phyloP scores from a whole-genome alignment of 805 yeast genomes.

The Yarrowia sp. region DNA sequence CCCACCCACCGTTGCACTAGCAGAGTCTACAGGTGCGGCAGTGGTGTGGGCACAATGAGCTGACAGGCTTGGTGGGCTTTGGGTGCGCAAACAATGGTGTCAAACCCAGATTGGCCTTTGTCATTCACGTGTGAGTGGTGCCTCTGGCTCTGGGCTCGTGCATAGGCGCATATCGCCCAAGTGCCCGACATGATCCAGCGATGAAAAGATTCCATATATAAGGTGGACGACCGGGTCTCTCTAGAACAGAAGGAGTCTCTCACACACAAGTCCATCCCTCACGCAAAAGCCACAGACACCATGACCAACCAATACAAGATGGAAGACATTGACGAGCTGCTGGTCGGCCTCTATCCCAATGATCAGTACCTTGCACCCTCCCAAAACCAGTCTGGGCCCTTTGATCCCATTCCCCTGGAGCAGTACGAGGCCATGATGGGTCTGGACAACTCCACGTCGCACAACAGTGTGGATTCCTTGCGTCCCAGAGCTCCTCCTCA shows the following conservation, averaged over 20 bases:
- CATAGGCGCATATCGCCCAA: conserved; percentile 5
- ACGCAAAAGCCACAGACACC: background rate
- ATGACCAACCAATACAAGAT: background rate
- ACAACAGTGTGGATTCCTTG: background rate
- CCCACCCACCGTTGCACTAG: conserved; percentile 6
- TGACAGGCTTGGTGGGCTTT: background rate
- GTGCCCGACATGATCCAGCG: background rate
- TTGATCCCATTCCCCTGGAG: conserved; percentile 24
- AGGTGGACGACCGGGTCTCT: background rate
- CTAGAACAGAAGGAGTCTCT: background rate
- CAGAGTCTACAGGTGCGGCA: background rate
- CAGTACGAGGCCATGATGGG: conserved; percentile 17
- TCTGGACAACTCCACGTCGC: conserved; percentile 1
- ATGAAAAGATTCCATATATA: conserved; percentile 5
- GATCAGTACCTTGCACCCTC: background rate
- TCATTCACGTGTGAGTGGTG: conserved; percentile 17
- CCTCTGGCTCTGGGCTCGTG: background rate
- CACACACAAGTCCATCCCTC: no score
- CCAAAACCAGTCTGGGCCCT: background rate
- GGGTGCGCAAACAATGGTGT: conserved; percentile 4
- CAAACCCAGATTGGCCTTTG: conserved; percentile 17
- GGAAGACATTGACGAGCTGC: conserved; percentile 32
- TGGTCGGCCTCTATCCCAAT: conserved; percentile 9
- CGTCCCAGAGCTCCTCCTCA: conserved; percentile 1
- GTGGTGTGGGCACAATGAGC: background rate